Evolutionary conservation across 2,329 filamentous ascomycete species (phyloP).

Genomic region (Nectriaceae sp.): DNA sequence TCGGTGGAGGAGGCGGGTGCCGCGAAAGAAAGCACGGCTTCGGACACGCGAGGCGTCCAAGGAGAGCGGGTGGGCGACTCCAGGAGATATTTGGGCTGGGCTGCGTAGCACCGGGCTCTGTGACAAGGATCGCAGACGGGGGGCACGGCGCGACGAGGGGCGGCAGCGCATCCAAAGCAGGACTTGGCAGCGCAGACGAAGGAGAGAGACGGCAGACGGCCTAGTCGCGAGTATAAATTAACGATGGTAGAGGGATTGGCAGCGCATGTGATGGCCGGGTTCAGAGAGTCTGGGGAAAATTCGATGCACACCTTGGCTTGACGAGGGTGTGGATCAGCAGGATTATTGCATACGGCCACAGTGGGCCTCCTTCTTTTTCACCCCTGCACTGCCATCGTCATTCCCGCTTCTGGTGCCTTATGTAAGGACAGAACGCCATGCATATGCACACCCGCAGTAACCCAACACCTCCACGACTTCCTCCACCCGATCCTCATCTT

Average conservation of each 20-base stretch:
- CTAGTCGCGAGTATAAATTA: neutral
- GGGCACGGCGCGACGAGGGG: constrained; percentile 21
- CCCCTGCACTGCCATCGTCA: neutral
- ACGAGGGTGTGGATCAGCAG: constrained; percentile 32
- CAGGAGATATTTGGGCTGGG: constrained; percentile 10
- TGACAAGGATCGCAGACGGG: constrained; percentile 22
- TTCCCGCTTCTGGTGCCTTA: constrained; percentile 5
- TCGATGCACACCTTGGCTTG: constrained; percentile 21
- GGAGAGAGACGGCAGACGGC: neutral
- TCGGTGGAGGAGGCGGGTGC: constrained; percentile 3
- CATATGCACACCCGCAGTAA: constrained; percentile 9
- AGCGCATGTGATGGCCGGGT: constrained; percentile 36
- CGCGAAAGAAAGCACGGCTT: constrained; percentile 12
- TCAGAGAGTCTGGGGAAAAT: constrained; percentile 28
- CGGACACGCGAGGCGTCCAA: constrained; percentile 6
- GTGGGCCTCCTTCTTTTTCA: neutral
- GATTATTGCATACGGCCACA: constrained; percentile 22
- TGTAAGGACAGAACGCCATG: constrained; percentile 24
- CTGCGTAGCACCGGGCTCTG: constrained; percentile 14
- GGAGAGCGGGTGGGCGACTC: constrained; percentile 14
- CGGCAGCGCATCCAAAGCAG: constrained; percentile 25
- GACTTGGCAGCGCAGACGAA: constrained; percentile 9
- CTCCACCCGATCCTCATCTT: neutral
- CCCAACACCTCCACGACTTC: neutral
- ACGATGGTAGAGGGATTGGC: constrained; percentile 21